phyloP scores from a whole-genome alignment of 1,139 yeast species.

The Yamadazyma aaseri region DNA sequence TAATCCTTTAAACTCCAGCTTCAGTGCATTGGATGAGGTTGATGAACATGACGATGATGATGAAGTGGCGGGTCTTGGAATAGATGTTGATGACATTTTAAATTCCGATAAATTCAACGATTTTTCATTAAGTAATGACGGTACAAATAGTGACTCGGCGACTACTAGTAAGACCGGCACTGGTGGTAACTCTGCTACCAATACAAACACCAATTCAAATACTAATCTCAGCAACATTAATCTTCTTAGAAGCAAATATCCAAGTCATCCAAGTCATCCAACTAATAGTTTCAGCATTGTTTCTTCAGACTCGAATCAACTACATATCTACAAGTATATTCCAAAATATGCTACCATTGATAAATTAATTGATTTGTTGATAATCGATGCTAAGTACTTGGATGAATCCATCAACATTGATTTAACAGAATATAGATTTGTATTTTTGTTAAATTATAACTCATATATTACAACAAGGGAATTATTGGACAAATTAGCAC shows the following conservation, averaged over 20 bases:
- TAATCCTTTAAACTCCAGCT: conserved; percentile 12
- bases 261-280: conserved; percentile 5
- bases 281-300: conserved; percentile 14
- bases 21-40: conserved; percentile 22
- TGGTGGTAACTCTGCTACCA: neutral
- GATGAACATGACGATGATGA: conserved; percentile 30
- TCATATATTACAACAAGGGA: conserved; percentile 44
- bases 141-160: neutral
- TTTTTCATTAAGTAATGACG: conserved; percentile 18
- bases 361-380: conserved; percentile 39
- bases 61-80: conserved; percentile 43
- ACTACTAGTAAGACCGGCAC: conserved; percentile 1
- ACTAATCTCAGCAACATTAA: neutral
- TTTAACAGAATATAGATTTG: conserved; percentile 43
- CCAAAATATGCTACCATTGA: conserved; percentile 45
- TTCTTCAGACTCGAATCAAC: conserved; percentile 17
- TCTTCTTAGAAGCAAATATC: conserved; percentile 1
- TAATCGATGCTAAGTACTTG: conserved; percentile 40
- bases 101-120: conserved; percentile 43
- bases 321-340: conserved; percentile 26
- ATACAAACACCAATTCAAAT: conserved; percentile 2
- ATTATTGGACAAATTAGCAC: conserved; percentile 42
- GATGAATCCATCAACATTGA: conserved; percentile 40
- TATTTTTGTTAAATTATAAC: conserved; percentile 43
- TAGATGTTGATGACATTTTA: conserved; percentile 46